These are phyloP conservation scores for Geranium incanum DNA, from an alignment of 441 rosid genomes.

Conservation along the genomic window DNA sequence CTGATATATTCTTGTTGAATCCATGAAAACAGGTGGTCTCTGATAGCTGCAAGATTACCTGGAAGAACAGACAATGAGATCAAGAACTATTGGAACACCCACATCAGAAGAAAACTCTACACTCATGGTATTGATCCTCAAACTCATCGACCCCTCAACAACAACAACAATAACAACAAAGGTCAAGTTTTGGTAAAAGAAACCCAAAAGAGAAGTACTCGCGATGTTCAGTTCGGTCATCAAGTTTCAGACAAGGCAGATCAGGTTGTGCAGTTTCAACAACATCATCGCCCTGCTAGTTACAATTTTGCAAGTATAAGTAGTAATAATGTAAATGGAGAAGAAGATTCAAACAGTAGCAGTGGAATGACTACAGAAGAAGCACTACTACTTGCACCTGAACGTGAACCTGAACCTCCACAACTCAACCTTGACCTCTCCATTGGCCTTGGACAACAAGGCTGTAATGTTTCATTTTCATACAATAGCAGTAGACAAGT, in stretches of 20 bases:
- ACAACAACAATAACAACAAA: neutral
- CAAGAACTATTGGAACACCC: slow-evolving; percentile 20
- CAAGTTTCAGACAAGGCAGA: neutral
- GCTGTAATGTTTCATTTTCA: neutral
- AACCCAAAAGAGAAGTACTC: neutral
- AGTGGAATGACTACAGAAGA: slow-evolving; percentile 8
- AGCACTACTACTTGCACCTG: neutral
- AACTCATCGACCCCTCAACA: slow-evolving; percentile 10
- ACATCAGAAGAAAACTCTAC: slow-evolving; percentile 15
- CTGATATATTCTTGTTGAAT: neutral
- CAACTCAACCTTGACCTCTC: slow-evolving; percentile 41
- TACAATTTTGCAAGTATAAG: neutral
- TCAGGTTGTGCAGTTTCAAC: neutral
- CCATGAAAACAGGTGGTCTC: slow-evolving; percentile 12
- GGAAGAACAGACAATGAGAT: slow-evolving; percentile 21
- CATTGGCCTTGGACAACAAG: slow-evolving; percentile 21
- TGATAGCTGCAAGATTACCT: slow-evolving; percentile 18
- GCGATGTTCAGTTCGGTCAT: neutral
- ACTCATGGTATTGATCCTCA: slow-evolving; percentile 17
- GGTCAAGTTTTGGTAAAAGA: neutral
- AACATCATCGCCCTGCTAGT: neutral
- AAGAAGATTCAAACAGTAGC: neutral
- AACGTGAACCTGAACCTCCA: slow-evolving; percentile 21
- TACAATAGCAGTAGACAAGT: neutral
- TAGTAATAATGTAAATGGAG: neutral